Percentiles rank a stretch among this genome's conserved stretches.
phyloP scores from a whole-genome alignment of 1,284 basidiomycete genomes.

The Austropuccinia psidii region DNA sequence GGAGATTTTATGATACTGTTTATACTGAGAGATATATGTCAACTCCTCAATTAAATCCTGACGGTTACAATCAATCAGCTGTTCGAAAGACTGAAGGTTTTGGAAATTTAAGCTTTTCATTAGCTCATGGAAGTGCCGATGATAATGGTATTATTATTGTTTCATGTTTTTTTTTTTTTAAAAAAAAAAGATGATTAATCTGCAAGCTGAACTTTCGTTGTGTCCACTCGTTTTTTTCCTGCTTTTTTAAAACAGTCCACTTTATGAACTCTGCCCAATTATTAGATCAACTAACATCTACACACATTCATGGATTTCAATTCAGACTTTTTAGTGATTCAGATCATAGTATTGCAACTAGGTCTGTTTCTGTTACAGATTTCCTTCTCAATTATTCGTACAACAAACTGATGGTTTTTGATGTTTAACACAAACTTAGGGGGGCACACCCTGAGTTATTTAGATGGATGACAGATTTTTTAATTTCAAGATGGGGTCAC shows the following conservation, averaged over 20 bases:
- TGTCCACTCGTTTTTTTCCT: too few relatives aligned
- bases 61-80: conserved; percentile 74
- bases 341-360: conserved; percentile 30
- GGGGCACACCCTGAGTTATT: conserved; percentile 76
- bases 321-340: conserved; percentile 97
- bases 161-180: not conserved
- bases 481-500: conserved; percentile 83
- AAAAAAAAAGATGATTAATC: not conserved
- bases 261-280: conserved; percentile 81
- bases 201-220: not conserved
- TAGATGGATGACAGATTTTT: conserved; percentile 74
- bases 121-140: conserved; percentile 87
- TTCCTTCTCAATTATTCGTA: conserved; percentile 35
- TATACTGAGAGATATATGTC: conserved; percentile 98
- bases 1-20: conserved; percentile 64
- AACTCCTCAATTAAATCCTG: conserved; percentile 64
- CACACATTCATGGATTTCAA: conserved; percentile 65
- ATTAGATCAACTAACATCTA: conserved; percentile 79
- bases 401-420: conserved; percentile 27
- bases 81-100: conserved; percentile 80
- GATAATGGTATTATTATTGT: conserved; percentile 58
- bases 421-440: conserved; percentile 46
- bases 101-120: conserved; percentile 64
- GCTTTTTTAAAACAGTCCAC: conserved; percentile 56
- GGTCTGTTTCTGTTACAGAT: conserved; percentile 42